Conservation (phyloP, 768 basidiomycete genomes). For the Amanita inopinata region DNA sequence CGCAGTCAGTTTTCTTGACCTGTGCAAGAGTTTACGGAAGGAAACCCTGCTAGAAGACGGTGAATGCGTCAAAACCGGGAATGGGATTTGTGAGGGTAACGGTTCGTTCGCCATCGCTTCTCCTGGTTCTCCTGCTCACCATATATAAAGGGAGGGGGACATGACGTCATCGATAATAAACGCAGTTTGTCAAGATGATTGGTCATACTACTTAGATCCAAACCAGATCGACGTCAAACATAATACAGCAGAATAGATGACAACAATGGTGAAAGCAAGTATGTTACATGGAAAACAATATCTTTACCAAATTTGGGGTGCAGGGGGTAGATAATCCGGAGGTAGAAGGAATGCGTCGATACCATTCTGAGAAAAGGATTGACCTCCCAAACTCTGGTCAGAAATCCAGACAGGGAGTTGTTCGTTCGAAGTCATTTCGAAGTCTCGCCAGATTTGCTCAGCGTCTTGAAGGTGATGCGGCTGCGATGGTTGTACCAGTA, state of each 20-base stretch:
- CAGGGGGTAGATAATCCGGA: constrained; percentile 58
- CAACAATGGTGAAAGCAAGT: constrained; percentile 8
- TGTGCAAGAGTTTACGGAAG: constrained; percentile 20
- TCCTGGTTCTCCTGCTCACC: no score
- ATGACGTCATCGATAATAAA: constrained; percentile 8
- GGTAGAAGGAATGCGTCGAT: constrained; percentile 83
- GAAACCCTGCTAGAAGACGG: constrained; percentile 10
- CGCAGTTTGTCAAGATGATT: no score
- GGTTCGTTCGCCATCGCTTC: no score
- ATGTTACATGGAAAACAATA: not conserved
- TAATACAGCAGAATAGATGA: constrained; percentile 3
- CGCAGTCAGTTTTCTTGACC: constrained; percentile 22
- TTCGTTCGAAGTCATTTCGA: constrained; percentile 62
- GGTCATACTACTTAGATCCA: not conserved
- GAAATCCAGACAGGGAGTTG: constrained; percentile 82
- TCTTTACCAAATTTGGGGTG: constrained; percentile 66
- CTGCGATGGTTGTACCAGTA: constrained; percentile 14
- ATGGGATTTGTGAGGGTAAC: not conserved
- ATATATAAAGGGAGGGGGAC: no score
- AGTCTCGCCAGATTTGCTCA: constrained; percentile 69
- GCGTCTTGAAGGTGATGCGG: constrained; percentile 28
- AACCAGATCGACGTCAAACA: not conserved
- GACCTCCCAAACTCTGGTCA: constrained; percentile 72
- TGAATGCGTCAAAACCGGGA: not conserved
- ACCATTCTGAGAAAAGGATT: constrained; percentile 67